Evolutionary conservation across 352 stramenopile genomes (phyloP).

Genomic region (Pythium plurisporium): DNA sequence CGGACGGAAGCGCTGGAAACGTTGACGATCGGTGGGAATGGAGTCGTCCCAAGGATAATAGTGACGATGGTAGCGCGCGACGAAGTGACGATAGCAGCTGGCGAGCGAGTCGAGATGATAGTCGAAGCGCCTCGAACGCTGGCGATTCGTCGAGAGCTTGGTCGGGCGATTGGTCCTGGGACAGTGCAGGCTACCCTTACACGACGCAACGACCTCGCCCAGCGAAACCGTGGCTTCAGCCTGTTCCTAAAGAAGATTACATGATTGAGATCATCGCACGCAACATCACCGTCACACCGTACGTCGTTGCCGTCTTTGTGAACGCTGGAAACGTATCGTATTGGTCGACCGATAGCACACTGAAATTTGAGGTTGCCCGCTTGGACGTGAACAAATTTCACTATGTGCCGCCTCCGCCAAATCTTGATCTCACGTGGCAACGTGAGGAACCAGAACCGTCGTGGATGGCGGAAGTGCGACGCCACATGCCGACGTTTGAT

Average conservation of each 20-base stretch:
- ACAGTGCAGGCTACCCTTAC: no score
- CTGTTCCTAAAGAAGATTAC: neutral
- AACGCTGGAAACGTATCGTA: neutral
- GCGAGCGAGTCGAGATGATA: no score
- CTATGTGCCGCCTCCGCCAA: slow-evolving; percentile 32
- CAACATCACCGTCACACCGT: slow-evolving; percentile 11
- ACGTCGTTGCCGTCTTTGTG: slow-evolving; percentile 2
- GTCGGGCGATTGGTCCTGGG: no score
- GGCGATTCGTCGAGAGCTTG: no score
- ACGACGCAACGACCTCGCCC: no score
- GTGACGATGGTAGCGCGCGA: no score
- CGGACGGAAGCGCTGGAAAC: neutral
- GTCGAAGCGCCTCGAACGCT: no score
- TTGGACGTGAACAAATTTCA: slow-evolving; percentile 35
- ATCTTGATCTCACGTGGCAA: slow-evolving; percentile 32
- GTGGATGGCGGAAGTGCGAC: neutral
- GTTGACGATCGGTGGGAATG: no score
- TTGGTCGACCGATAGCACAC: neutral
- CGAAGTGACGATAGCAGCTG: no score
- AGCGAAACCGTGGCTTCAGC: neutral
- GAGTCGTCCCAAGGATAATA: no score
- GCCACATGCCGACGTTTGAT: neutral
- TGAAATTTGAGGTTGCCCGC: slow-evolving; percentile 19
- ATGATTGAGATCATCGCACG: slow-evolving; percentile 8
- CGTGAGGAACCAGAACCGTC: slow-evolving; percentile 20